Evolutionary conservation across 106 monocot genomes (phyloP).

Genomic region (Dendrobium officinale): DNA sequence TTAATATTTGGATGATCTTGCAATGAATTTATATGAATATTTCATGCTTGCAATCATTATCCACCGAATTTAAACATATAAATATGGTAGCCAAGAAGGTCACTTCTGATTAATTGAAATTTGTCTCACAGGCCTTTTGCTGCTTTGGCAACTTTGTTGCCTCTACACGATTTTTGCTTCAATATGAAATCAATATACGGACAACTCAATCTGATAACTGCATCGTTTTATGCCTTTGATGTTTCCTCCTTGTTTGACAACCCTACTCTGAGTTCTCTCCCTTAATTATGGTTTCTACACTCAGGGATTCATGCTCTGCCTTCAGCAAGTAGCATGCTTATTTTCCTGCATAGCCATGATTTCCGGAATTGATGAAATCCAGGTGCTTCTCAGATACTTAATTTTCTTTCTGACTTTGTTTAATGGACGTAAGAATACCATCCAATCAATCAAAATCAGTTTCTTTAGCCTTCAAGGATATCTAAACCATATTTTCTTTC

Average conservation of each 20-base stretch:
- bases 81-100: too few species aligned
- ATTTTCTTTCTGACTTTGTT: slow-evolving; percentile 48
- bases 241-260: not conserved
- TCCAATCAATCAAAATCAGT: not conserved
- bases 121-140: slow-evolving; percentile 49
- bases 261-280: not conserved
- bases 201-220: slow-evolving; percentile 93
- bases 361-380: slow-evolving; percentile 50
- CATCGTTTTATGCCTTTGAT: slow-evolving; percentile 56
- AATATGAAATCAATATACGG: slow-evolving; percentile 95
- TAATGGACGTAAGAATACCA: slow-evolving; percentile 41
- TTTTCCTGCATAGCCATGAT: slow-evolving; percentile 64
- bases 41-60: too few species aligned
- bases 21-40: too few species aligned
- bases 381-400: slow-evolving; percentile 64
- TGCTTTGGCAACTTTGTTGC: slow-evolving; percentile 92
- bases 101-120: not conserved
- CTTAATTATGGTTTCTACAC: not conserved
- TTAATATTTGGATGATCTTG: too few species aligned
- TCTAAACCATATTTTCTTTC: not conserved
- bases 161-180: slow-evolving; percentile 89
- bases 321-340: slow-evolving; percentile 76
- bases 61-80: too few species aligned
- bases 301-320: slow-evolving; percentile 75
- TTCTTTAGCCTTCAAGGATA: not conserved